A percentile compares a stretch with the other conserved stretches of the same genome.
Evolutionary conservation across 1,284 basidiomycete species (phyloP).

Genomic region (Cutaneotrichosporon spelunceum): DNA sequence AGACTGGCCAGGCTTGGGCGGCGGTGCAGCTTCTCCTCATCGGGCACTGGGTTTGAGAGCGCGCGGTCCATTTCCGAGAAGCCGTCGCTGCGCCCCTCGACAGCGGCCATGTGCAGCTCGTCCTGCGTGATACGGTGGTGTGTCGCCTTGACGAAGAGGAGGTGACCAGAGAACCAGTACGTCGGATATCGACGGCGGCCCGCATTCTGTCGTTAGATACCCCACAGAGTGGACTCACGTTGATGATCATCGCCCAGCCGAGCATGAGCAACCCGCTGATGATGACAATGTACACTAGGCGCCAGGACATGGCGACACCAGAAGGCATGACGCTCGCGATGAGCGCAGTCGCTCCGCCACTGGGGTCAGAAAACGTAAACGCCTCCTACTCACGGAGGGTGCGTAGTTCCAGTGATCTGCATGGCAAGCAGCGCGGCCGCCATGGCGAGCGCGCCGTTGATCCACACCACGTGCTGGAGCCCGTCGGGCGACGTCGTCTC

Average conservation of each 20-base stretch:
- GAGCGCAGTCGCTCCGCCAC: conserved; percentile 57
- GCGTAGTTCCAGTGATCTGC: conserved; percentile 60
- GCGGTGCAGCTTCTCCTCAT: background rate
- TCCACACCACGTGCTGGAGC: conserved; percentile 54
- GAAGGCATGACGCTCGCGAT: conserved; percentile 57
- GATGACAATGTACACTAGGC: conserved; percentile 61
- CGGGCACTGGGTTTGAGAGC: background rate
- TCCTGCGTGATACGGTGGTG: background rate
- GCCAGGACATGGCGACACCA: conserved; percentile 59
- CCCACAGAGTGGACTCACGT: conserved; percentile 32
- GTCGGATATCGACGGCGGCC: conserved; percentile 58
- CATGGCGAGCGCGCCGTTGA: conserved; percentile 59
- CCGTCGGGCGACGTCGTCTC: conserved; percentile 24
- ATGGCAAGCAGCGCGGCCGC: conserved; percentile 58
- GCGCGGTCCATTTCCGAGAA: conserved; percentile 10
- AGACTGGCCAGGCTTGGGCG: background rate
- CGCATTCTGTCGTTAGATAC: conserved; percentile 51
- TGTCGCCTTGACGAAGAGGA: conserved; percentile 14
- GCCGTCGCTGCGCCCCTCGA: conserved; percentile 18
- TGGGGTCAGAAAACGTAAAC: conserved; percentile 14
- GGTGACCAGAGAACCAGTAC: conserved; percentile 53
- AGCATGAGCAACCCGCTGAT: conserved; percentile 58
- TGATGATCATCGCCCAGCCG: conserved; percentile 57
- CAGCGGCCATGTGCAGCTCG: conserved; percentile 13
- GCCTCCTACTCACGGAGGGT: conserved; percentile 56